These are phyloP conservation scores for Gomphus sp. DNA, from an alignment of 1,284 basidiomycete genomes.

Conservation along the genomic window DNA sequence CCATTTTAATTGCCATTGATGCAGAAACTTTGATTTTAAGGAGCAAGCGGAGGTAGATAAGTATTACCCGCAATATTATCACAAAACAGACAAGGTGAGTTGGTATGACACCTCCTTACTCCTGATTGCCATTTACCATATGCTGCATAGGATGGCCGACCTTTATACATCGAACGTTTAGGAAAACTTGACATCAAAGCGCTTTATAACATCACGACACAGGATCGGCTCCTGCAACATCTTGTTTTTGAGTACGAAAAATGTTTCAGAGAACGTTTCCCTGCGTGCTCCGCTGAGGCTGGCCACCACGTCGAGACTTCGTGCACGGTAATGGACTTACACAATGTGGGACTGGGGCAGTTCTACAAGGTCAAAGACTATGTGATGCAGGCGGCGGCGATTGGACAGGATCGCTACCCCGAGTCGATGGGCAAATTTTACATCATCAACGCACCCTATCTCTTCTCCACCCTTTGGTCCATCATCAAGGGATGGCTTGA, in stretches of 20 bases:
- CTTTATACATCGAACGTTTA: constrained; percentile 91
- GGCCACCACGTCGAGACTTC: constrained; percentile 95
- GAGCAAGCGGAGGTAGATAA: constrained; percentile 83
- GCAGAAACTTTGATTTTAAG: constrained; percentile 80
- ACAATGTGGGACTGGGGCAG: constrained; percentile 70
- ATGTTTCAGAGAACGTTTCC: constrained; percentile 72
- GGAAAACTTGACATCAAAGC: constrained; percentile 85
- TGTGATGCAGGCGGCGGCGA: constrained; percentile 68
- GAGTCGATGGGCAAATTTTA: constrained; percentile 96
- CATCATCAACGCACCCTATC: constrained; percentile 93
- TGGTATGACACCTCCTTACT: background rate
- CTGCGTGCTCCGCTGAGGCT: constrained; percentile 64
- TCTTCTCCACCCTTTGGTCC: constrained; percentile 83
- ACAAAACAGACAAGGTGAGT: constrained; percentile 86
- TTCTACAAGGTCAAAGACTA: constrained; percentile 95
- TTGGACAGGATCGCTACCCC: constrained; percentile 90
- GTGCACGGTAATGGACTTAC: constrained; percentile 95
- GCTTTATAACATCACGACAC: constrained; percentile 75
- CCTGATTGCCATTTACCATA: background rate
- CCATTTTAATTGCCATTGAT: background rate
- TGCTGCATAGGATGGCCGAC: constrained; percentile 76
- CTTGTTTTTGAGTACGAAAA: constrained; percentile 95
- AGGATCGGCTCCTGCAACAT: too few species aligned
- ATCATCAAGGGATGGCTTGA: constrained; percentile 94
- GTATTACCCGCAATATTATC: constrained; percentile 95